Base-by-base conservation (phyloP, 768 basidiomycete species). In the Kwoniella pini region DNA sequence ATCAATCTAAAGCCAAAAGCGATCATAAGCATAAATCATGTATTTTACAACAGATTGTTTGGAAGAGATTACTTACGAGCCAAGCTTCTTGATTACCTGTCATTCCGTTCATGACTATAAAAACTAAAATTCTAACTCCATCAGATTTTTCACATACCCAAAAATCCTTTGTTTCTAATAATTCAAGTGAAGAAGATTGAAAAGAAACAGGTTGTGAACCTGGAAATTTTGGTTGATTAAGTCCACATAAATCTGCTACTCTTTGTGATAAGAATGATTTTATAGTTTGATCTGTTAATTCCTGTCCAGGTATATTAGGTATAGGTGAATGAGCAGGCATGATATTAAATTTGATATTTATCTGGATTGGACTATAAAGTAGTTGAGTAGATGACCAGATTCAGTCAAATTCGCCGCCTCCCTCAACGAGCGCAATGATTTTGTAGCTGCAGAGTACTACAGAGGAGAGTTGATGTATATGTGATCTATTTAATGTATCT, bases 71-170 rank as follows among this genome's bases (percentile, higher is more conserved):
- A 79, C 88, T 66, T 67, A 95, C 96, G 27, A 97, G 82, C 79
- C 85, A 96, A 2, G 88, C 85, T 50, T 82, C 81, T 64, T 82
- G 82, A 45, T 71, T 74, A 24, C 71, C 39, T 82, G 66, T 81
- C 81, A 53, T 83, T 68, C 31, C 78, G 69, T 81, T 88, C 82
- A 51, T 87, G 83, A 76, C 84, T 50, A 98, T 83, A 60, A 95
- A 80, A 52, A 98, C 84, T 27, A 99, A 82, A 39, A 98, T 90
- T 33, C 96, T 86, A 52, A 99, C 77, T 12, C 96, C 96, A 74
- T 98, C 96, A 12, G 91, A 95, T 81, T 98, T 98, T 81, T 99
- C 96, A 80, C 93, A 96, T 42, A 99, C 96, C 95, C 95, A 99
- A 79, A 89, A 99, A 75, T 98, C 91, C 81, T 88, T 85, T 17